Conservation (phyloP, 2,329 filamentous ascomycete species). For the Cytospora chrysosperma region DNA sequence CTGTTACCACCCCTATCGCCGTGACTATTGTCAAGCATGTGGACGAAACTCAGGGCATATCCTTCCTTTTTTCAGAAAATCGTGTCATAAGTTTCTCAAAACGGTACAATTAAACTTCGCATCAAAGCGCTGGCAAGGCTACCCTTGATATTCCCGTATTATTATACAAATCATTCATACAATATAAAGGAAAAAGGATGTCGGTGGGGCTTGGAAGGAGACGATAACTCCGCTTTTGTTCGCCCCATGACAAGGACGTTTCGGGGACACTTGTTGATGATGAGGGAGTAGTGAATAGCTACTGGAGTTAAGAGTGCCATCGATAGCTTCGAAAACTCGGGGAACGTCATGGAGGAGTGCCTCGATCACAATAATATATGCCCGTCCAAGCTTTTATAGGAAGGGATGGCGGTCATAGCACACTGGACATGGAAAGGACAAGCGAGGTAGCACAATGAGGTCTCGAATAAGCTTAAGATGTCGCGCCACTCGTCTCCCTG, state of each 20-base stretch:
- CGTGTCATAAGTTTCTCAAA: constrained; percentile 21
- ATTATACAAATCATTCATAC: constrained; percentile 28
- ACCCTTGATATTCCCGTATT: background rate
- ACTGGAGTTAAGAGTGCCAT: too few species aligned
- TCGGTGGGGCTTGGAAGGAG: constrained; percentile 29
- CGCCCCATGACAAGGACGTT: constrained; percentile 19
- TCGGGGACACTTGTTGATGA: background rate
- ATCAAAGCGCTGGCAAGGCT: background rate
- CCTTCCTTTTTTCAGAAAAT: constrained; percentile 26
- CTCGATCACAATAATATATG: too few species aligned
- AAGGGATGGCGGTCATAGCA: background rate
- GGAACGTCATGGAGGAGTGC: too few species aligned
- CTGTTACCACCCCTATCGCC: constrained; percentile 25
- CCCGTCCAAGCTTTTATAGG: too few species aligned
- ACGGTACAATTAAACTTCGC: background rate
- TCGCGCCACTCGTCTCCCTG: background rate
- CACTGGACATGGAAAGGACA: background rate
- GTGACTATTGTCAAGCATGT: constrained; percentile 15
- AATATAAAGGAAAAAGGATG: constrained; percentile 22
- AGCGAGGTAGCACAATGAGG: background rate
- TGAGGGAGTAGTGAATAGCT: background rate
- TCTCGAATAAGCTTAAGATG: background rate
- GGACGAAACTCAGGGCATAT: constrained; percentile 25
- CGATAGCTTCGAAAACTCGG: too few species aligned
- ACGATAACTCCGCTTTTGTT: constrained; percentile 30